Percentiles rank a stretch among this genome's conserved stretches.
Evolutionary conservation across 805 yeast species (phyloP).

Genomic region (Diddensiella transvaalensis): DNA sequence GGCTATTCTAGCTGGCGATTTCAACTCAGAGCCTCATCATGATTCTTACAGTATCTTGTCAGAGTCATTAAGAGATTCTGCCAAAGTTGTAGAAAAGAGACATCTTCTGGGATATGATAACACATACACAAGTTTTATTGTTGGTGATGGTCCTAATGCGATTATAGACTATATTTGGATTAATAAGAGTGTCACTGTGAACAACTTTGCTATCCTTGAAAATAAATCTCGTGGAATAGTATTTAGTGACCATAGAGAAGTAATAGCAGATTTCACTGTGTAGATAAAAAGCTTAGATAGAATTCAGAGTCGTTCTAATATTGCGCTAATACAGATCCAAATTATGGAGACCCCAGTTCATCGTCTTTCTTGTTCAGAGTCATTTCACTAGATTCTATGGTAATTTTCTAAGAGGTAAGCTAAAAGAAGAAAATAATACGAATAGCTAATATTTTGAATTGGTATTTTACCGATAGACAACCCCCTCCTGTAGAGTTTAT

Average conservation of each 20-base stretch:
- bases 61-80: slow-evolving; percentile 35
- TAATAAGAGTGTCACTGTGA: slow-evolving; percentile 20
- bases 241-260: slow-evolving; percentile 21
- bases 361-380: no score
- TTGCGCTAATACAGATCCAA: no score
- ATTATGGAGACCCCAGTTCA: no score
- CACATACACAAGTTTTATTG: slow-evolving; percentile 46
- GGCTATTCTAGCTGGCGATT: slow-evolving; percentile 52
- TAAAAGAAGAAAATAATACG: no score
- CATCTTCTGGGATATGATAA: slow-evolving; percentile 37
- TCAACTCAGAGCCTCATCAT: slow-evolving; percentile 49
- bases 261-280: slow-evolving; percentile 12
- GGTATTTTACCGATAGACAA: no score
- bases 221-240: slow-evolving; percentile 1
- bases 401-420: no score
- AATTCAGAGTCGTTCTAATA: background rate
- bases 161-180: slow-evolving; percentile 46
- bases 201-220: slow-evolving; percentile 10
- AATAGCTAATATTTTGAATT: no score
- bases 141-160: slow-evolving; percentile 29
- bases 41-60: slow-evolving; percentile 42
- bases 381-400: no score
- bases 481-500: no score
- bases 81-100: background rate
- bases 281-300: background rate